Conservation (phyloP, 1,284 basidiomycete species). For the Trichosporon sp. region DNA sequence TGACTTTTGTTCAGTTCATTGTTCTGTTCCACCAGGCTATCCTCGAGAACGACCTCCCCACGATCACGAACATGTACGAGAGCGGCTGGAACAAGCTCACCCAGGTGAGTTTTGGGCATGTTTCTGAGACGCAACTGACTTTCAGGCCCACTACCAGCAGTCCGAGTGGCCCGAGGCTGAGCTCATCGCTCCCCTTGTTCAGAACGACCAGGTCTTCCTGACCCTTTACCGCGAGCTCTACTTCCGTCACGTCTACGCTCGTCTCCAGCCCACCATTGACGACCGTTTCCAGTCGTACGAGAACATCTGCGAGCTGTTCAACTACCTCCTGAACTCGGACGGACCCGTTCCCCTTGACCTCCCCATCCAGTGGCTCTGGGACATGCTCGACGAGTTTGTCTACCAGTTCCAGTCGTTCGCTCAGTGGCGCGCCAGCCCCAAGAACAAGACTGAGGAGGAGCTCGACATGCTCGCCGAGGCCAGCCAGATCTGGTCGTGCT, state of each 20-base stretch:
- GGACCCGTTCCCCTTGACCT: conserved; percentile 88
- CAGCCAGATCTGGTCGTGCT: conserved; percentile 90
- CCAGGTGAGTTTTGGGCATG: conserved; percentile 36
- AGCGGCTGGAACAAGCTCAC: conserved; percentile 95
- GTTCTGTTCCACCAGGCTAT: conserved; percentile 82
- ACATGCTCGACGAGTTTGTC: conserved; percentile 99
- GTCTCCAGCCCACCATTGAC: conserved; percentile 90
- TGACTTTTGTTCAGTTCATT: conserved; percentile 67
- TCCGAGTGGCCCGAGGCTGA: conserved; percentile 98
- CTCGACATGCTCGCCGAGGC: conserved; percentile 73
- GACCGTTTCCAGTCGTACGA: conserved; percentile 99
- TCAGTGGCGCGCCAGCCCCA: conserved; percentile 82
- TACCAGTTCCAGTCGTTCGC: conserved; percentile 98
- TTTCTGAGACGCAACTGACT: neutral
- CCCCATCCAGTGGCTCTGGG: conserved; percentile 96
- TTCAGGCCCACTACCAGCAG: conserved; percentile 90
- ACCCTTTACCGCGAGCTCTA: conserved; percentile 85
- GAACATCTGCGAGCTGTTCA: conserved; percentile 97
- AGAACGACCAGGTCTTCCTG: conserved; percentile 91
- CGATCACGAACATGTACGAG: conserved; percentile 90
- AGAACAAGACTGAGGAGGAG: conserved; percentile 87
- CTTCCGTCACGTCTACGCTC: conserved; percentile 83
- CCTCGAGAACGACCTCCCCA: conserved; percentile 78
- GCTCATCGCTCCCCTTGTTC: conserved; percentile 87
- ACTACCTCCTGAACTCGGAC: conserved; percentile 94